Base-by-base conservation (phyloP, 2,329 filamentous ascomycete genomes). In the Fusarium succisae region DNA sequence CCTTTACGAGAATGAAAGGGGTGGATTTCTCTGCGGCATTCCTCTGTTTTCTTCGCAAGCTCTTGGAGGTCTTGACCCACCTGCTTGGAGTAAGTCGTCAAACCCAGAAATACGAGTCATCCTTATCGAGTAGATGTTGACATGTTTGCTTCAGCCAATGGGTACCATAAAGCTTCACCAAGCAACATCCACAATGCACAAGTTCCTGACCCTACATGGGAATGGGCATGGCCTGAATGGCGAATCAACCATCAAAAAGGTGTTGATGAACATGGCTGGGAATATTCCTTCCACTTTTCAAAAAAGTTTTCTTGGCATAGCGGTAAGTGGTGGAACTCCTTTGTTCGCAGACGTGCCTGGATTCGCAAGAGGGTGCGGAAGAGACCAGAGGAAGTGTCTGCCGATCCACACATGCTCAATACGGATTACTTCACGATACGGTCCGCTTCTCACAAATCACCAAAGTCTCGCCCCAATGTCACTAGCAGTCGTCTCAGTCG, bases 1-100 rank as follows among this genome's bases (percentile, higher is more conserved):
- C 10, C 86, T 99, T 1, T 98, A 97, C 82, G 96, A 99, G 82
- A 99, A 99, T 79, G 94, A 99, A 84, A 90, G 96, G 65, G 96
- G 96, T 17, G 91, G 91, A 44, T 97, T 98, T 79, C 86, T 97
- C 70, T 98, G 96, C 78, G 96, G 96, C 35, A 89, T 95, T 18
- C 92, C 95, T 0, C 88, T 97, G n/a, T 99, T 98, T 85, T 97
- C 95, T 3, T 89, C 91, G 13, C 92, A 92, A 72, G 96, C 95
- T 4, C 88, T 99, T 3, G 91, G 97, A 41, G 93, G 94, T 69
- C 89, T 97, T 55, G 96, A 99, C 79, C 94, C 95, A 1, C 83
- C 93, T 13, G 87, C 95, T 2, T 99, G 96, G 96, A 94, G 82
- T 84, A 74, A 78, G 82, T 79, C 28, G 6, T 45, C 39, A 6